Evolutionary conservation across 257 asterid genomes (phyloP).

Genomic region (Cordia subcordata): DNA sequence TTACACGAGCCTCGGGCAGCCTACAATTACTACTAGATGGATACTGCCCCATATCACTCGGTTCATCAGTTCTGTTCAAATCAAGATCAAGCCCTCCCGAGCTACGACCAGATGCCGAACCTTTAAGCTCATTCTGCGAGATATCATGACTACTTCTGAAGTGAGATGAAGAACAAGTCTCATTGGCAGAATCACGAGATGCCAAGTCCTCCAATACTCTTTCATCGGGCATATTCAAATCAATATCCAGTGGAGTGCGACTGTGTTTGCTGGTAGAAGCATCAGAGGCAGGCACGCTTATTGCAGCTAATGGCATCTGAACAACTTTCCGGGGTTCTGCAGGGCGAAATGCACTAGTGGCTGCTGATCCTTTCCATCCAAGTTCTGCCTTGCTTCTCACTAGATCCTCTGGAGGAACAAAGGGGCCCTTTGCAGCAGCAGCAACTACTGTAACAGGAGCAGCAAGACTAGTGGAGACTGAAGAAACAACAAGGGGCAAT

Average conservation of each 20-base stretch:
- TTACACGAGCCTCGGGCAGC: constrained; percentile 17
- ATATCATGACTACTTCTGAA: constrained; percentile 15
- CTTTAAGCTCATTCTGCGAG: constrained; percentile 18
- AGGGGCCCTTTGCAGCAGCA: constrained; percentile 84
- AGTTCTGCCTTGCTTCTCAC: constrained; percentile 69
- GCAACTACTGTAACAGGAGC: constrained; percentile 53
- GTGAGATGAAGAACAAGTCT: constrained; percentile 18
- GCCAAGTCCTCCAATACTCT: constrained; percentile 39
- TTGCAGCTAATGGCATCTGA: constrained; percentile 28
- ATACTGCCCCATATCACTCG: constrained; percentile 30
- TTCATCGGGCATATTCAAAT: constrained; percentile 54
- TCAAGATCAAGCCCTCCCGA: constrained; percentile 46
- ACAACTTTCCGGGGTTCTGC: constrained; percentile 81
- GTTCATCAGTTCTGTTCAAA: constrained; percentile 39
- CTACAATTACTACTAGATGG: constrained; percentile 30
- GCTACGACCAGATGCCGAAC: constrained; percentile 24
- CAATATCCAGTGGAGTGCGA: constrained; percentile 49
- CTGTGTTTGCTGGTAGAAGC: constrained; percentile 35
- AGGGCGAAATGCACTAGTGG: constrained; percentile 97
- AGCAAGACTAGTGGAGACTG: constrained; percentile 36
- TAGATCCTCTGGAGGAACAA: constrained; percentile 85
- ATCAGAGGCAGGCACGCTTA: constrained; percentile 24
- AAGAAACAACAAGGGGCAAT: constrained; percentile 26
- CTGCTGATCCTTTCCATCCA: constrained; percentile 97
- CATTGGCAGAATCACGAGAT: constrained; percentile 32